A percentile compares a stretch with the other conserved stretches of the same genome.
Evolutionary conservation across 768 basidiomycete species (phyloP).

Genomic region (Melanogaster broomeanus): DNA sequence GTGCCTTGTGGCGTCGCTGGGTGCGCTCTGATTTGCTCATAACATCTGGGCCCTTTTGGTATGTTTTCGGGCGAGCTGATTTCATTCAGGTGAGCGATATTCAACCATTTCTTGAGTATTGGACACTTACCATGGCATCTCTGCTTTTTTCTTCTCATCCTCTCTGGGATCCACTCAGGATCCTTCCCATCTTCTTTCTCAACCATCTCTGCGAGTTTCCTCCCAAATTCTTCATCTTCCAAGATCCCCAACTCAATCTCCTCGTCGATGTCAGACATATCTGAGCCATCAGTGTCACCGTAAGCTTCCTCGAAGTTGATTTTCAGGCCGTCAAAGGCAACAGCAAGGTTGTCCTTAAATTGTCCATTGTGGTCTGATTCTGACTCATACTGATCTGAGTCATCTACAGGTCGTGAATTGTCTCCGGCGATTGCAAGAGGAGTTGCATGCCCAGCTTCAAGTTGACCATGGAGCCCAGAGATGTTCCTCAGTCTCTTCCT

Average conservation of each 20-base stretch:
- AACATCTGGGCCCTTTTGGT: slow-evolving; percentile 4
- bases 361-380: slow-evolving; percentile 6
- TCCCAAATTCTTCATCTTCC: slow-evolving; percentile 2
- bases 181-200: slow-evolving; percentile 4
- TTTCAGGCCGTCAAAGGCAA: slow-evolving; percentile 4
- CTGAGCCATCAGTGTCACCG: background rate
- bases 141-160: slow-evolving; percentile 2
- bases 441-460: background rate
- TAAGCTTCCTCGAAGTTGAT: background rate
- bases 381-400: background rate
- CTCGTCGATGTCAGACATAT: slow-evolving; percentile 2
- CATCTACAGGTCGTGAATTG: background rate
- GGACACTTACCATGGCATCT: background rate
- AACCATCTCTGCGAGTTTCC: slow-evolving; percentile 2
- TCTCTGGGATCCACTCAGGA: slow-evolving; percentile 3
- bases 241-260: slow-evolving; percentile 4
- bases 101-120: background rate
- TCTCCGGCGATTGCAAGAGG: background rate
- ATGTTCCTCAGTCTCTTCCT: background rate
- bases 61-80: slow-evolving; percentile 1
- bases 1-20: background rate
- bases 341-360: background rate
- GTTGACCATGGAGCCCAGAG: background rate
- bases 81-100: background rate
- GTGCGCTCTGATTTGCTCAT: slow-evolving; percentile 7